Conservation (phyloP, 139 green algal species). For the Zygnema circumcarinatum region DNA sequence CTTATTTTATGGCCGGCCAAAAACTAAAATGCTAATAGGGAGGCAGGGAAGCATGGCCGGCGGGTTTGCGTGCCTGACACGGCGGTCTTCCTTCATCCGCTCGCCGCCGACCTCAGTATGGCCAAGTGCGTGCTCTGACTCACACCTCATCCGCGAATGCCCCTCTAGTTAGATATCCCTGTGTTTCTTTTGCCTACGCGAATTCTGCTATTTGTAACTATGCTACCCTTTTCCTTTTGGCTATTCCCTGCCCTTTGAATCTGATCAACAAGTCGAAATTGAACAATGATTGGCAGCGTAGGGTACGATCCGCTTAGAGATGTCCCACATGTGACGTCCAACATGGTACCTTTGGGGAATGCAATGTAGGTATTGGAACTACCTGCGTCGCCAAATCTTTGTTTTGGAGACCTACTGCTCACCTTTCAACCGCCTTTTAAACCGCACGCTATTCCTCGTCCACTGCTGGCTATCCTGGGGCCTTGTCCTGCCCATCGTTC, state of each 20-base stretch:
- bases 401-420: slow-evolving; percentile 89
- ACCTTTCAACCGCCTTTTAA: slow-evolving; percentile 65
- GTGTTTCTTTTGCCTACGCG: too few relatives aligned
- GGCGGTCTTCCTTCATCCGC: slow-evolving; percentile 42
- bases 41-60: slow-evolving; percentile 19
- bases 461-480: slow-evolving; percentile 71
- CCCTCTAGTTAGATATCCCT: too few relatives aligned
- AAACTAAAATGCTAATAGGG: not conserved
- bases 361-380: slow-evolving; percentile 82
- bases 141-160: not conserved
- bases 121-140: slow-evolving; percentile 1
- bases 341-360: too few relatives aligned
- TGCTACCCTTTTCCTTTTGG: too few relatives aligned
- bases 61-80: slow-evolving; percentile 7
- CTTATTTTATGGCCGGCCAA: too few relatives aligned
- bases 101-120: slow-evolving; percentile 17
- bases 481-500: slow-evolving; percentile 64
- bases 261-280: too few relatives aligned
- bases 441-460: slow-evolving; percentile 72
- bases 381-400: slow-evolving; percentile 89
- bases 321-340: too few relatives aligned
- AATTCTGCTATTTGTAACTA: too few relatives aligned
- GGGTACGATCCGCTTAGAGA: too few relatives aligned
- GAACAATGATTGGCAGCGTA: too few relatives aligned
- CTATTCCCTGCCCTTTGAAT: too few relatives aligned